Evolutionary conservation across 371 early-diverging fungal genomes (phyloP).

Genomic region (Lichtheimia corymbifera): DNA sequence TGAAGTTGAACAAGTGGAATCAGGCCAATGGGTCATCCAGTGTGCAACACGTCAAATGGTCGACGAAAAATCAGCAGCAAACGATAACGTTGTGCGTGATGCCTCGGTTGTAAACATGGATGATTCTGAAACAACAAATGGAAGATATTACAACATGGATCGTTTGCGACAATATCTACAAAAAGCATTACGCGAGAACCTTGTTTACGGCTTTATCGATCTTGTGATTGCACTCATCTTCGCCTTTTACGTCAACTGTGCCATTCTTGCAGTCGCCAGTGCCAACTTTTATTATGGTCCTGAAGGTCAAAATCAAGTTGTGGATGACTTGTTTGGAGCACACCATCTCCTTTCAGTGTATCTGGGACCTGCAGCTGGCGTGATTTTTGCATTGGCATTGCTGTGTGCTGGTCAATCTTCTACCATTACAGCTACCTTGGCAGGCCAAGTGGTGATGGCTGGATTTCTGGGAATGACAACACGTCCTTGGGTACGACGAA

Average conservation of each 20-base stretch:
- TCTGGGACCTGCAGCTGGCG: conserved; percentile 67
- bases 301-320: conserved; percentile 24
- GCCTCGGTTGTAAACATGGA: background rate
- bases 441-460: conserved; percentile 86
- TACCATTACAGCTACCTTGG: conserved; percentile 84
- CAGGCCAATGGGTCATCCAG: conserved; percentile 2
- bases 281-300: conserved; percentile 72
- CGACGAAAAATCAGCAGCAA: background rate
- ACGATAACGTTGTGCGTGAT: background rate
- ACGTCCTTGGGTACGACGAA: conserved; percentile 71
- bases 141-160: conserved; percentile 10
- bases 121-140: conserved; percentile 6
- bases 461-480: conserved; percentile 77
- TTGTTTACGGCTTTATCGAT: conserved; percentile 57
- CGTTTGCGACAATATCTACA: conserved; percentile 18
- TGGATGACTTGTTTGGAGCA: conserved; percentile 67
- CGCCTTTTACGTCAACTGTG: conserved; percentile 78
- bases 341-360: conserved; percentile 57
- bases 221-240: conserved; percentile 68
- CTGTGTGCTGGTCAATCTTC: conserved; percentile 78
- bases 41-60: background rate
- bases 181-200: conserved; percentile 19
- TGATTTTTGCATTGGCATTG: conserved; percentile 78
- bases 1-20: conserved; percentile 7
- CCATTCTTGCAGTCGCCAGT: conserved; percentile 79